Base-by-base conservation (phyloP, 1,139 yeast genomes). In the Spencermartinsiella ligniputridi region DNA sequence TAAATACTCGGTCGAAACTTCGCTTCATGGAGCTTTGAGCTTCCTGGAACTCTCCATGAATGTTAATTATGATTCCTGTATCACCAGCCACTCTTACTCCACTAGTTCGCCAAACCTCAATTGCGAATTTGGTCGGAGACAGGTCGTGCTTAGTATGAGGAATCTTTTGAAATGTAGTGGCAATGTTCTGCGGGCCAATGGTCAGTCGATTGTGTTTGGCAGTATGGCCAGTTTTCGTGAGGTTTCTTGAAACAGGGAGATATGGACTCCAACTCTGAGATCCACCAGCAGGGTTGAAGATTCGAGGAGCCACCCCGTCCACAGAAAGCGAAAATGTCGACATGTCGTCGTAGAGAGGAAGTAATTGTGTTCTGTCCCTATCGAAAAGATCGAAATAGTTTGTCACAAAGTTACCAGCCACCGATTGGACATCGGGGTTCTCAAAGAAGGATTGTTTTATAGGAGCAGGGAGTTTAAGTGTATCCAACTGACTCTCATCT, bases 41-140 rank as follows among this genome's bases (percentile, higher is more conserved):
- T 44, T 92, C 97, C 43, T 78, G 81, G 61, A 79, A 90, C 45
- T 78, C 81, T 2, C 99, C 99, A 66, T 92, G 98, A 17, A 90
- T 67, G 1, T 80, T 72, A 34, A 90, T 76, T 60, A 84, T 71
- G 53, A 92, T 79, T 5, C 95, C 97, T 44, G 80, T 77, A 36
- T 89, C 76, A 41, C 78, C 81, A 3, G 88, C 81, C 3, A 53
- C 50, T 24, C 70, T 61, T 3, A 69, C 59, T 15, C 61, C 66
- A 11, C 50, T 46, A 15, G 66, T 54, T 22, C 86, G 74, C 72
- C 85, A 82, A 1, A 87, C 75, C 60, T 94, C 97, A 68, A 90
- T 77, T 37, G 95, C 76, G 59, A 82, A 90, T 41, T 75, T 67
- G 11, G 74, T 71, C 1, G 96, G 90, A 43, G 75, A 71, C 37